A percentile compares a stretch with the other conserved stretches of the same genome.
Conservation (phyloP, 73 alveolate genomes). For the Paramecium bursaria region DNA sequence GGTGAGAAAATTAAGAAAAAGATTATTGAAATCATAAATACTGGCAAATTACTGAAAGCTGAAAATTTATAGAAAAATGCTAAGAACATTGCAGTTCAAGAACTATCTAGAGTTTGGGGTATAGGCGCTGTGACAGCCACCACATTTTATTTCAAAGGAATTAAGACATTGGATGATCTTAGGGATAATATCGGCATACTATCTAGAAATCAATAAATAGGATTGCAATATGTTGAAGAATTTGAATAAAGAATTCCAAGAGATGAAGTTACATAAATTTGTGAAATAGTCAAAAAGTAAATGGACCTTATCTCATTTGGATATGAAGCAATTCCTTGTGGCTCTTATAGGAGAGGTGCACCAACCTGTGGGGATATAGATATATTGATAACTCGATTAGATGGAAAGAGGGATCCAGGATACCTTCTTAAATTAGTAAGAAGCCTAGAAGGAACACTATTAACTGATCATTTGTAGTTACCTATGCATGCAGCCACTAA, state of each 20-base stretch:
- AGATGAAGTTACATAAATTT: constrained; percentile 87
- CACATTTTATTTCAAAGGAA: constrained; percentile 88
- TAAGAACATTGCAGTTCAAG: constrained; percentile 78
- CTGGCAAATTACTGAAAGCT: constrained; percentile 87
- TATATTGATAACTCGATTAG: constrained; percentile 88
- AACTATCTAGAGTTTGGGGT: constrained; percentile 92
- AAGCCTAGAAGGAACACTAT: constrained; percentile 79
- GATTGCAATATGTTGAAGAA: constrained; percentile 92
- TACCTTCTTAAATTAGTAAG: constrained; percentile 80
- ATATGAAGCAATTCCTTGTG: constrained; percentile 85
- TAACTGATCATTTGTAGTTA: constrained; percentile 82
- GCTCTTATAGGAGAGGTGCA: constrained; percentile 95
- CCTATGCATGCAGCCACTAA: constrained; percentile 72
- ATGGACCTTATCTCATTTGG: constrained; percentile 33
- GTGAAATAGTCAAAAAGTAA: constrained; percentile 77
- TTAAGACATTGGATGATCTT: constrained; percentile 83
- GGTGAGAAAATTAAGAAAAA: constrained; percentile 92
- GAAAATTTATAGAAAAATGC: constrained; percentile 81
- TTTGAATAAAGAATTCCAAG: constrained; percentile 88
- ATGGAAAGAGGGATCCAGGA: constrained; percentile 79
- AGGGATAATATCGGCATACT: constrained; percentile 76
- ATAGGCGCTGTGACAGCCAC: constrained; percentile 92
- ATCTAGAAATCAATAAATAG: constrained; percentile 80
- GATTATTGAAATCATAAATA: constrained; percentile 88
- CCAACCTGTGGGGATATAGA: constrained; percentile 97